Evolutionary conservation across 148 eudicot species (phyloP).

Genomic region (Nepenthes mirabilis): DNA sequence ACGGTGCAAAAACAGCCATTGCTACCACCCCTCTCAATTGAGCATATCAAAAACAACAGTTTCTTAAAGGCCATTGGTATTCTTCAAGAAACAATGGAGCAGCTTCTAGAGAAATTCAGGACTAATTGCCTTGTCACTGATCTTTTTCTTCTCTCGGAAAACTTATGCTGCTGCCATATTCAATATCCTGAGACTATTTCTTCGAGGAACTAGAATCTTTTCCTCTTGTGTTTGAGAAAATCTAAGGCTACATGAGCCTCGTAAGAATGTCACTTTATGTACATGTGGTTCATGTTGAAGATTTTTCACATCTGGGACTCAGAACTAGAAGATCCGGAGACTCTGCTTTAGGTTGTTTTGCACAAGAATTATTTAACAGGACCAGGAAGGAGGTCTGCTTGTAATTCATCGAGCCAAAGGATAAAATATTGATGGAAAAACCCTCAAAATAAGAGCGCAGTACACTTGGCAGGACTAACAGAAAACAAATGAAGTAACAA

Average conservation of each 20-base stretch:
- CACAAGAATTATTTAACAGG: no score
- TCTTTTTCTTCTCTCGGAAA: conserved; percentile 23
- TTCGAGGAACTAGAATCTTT: conserved; percentile 20
- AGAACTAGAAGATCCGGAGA: no score
- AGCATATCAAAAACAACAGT: conserved; percentile 1
- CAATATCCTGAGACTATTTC: conserved; percentile 15
- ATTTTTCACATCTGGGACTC: no score
- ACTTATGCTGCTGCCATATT: conserved; percentile 18
- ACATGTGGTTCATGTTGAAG: no score
- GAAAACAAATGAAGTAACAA: no score
- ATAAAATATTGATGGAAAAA: no score
- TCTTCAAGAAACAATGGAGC: conserved; percentile 26
- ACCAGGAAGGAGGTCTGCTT: no score
- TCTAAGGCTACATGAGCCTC: conserved; percentile 12
- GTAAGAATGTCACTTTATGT: conserved; percentile 2
- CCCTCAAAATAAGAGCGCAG: no score
- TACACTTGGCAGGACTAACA: no score
- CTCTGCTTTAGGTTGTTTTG: no score
- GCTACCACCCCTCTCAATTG: conserved; percentile 35
- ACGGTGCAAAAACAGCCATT: conserved; percentile 34
- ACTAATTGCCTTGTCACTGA: conserved; percentile 20
- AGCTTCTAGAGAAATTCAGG: conserved; percentile 14
- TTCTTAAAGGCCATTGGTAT: conserved; percentile 19
- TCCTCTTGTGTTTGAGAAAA: conserved; percentile 7
- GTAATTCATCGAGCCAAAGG: no score